phyloP scores from a whole-genome alignment of 2,329 filamentous ascomycete genomes.

The Exophiala oligosperma region DNA sequence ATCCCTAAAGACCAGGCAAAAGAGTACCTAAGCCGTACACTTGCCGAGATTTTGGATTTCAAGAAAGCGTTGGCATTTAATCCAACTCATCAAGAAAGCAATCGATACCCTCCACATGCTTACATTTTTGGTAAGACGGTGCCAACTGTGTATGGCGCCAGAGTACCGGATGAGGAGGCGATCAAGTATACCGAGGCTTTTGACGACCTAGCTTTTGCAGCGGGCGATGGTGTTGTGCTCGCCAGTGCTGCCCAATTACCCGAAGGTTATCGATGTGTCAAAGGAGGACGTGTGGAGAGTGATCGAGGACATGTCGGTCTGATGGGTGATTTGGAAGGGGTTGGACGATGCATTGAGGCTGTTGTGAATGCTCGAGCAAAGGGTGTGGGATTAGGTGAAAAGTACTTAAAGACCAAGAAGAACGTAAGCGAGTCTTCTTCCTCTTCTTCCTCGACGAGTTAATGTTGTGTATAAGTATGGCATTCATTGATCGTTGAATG shows the following conservation, averaged over 20 bases:
- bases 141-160: slow-evolving; percentile 80
- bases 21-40: slow-evolving; percentile 72
- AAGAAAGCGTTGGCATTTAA: slow-evolving; percentile 70
- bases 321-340: slow-evolving; percentile 78
- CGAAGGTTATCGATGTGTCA: slow-evolving; percentile 71
- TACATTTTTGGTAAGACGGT: slow-evolving; percentile 85
- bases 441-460: too few relatives aligned
- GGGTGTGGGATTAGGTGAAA: slow-evolving; percentile 66
- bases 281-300: slow-evolving; percentile 72
- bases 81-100: slow-evolving; percentile 59
- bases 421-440: background rate
- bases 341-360: slow-evolving; percentile 72
- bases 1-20: slow-evolving; percentile 57
- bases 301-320: slow-evolving; percentile 86
- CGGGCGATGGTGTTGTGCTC: slow-evolving; percentile 85
- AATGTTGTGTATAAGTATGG: too few relatives aligned
- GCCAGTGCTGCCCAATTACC: slow-evolving; percentile 84
- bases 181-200: slow-evolving; percentile 78
- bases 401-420: slow-evolving; percentile 1
- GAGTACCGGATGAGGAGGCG: slow-evolving; percentile 69
- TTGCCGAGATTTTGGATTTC: slow-evolving; percentile 71
- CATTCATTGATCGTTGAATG: too few relatives aligned
- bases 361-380: slow-evolving; percentile 66
- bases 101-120: slow-evolving; percentile 77
- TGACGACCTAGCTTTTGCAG: slow-evolving; percentile 81